Evolutionary conservation across 2,329 filamentous ascomycete genomes (phyloP).

Genomic region (Penicillium sp.): DNA sequence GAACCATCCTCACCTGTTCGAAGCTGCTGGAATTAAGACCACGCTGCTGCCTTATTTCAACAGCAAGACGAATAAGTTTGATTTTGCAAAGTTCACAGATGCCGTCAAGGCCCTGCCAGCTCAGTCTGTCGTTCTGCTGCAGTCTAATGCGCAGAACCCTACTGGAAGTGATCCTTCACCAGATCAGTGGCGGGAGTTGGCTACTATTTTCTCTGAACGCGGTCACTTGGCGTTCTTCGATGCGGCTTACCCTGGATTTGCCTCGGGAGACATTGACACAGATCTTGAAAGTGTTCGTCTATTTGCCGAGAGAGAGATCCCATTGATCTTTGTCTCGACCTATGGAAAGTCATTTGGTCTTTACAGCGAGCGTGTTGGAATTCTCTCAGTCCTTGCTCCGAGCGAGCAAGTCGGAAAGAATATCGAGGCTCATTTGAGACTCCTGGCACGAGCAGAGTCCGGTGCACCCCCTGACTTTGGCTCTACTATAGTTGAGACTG

Average conservation of each 20-base stretch:
- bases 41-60: slow-evolving; percentile 12
- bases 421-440: slow-evolving; percentile 8
- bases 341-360: slow-evolving; percentile 18
- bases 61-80: slow-evolving; percentile 13
- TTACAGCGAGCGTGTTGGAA: slow-evolving; percentile 17
- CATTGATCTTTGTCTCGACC: slow-evolving; percentile 12
- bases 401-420: slow-evolving; percentile 7
- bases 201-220: slow-evolving; percentile 7
- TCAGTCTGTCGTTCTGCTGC: slow-evolving; percentile 17
- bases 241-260: slow-evolving; percentile 16
- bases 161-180: slow-evolving; percentile 16
- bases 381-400: slow-evolving; percentile 11
- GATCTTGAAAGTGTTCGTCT: slow-evolving; percentile 13
- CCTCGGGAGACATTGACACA: slow-evolving; percentile 14
- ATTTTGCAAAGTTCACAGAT: slow-evolving; percentile 6
- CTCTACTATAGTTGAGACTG: slow-evolving; percentile 10
- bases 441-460: slow-evolving; percentile 9
- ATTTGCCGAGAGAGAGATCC: slow-evolving; percentile 14
- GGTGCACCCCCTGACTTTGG: slow-evolving; percentile 17
- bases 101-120: slow-evolving; percentile 7
- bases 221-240: slow-evolving; percentile 19
- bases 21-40: slow-evolving; percentile 11
- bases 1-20: slow-evolving; percentile 14
- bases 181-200: slow-evolving; percentile 13
- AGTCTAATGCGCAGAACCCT: slow-evolving; percentile 17